These are phyloP conservation scores for Tuber calosporum DNA, from an alignment of 495 filamentous ascomycete genomes.

Conservation along the genomic window DNA sequence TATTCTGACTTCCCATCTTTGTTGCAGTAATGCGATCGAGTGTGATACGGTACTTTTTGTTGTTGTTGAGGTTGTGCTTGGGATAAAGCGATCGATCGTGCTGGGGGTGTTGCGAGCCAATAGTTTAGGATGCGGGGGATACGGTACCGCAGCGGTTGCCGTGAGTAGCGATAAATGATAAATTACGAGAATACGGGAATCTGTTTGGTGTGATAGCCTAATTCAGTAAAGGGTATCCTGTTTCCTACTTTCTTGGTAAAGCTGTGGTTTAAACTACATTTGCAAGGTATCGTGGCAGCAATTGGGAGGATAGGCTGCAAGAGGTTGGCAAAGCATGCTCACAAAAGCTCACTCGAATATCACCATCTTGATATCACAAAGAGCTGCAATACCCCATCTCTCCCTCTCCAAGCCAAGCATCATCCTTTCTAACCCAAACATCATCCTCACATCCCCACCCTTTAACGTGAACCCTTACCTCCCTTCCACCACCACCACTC, in stretches of 20 bases:
- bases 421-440: slow-evolving; percentile 25
- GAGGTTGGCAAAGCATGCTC: not conserved
- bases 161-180: not conserved
- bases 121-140: not conserved
- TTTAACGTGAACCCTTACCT: slow-evolving; percentile 26
- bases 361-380: not conserved
- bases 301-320: not conserved
- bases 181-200: not conserved
- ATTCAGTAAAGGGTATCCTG: not conserved
- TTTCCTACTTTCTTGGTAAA: not conserved
- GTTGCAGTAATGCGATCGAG: not conserved
- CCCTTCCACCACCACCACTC: not conserved
- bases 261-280: not conserved
- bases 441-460: slow-evolving; percentile 38
- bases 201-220: not conserved
- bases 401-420: not conserved
- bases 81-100: not conserved
- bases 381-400: not conserved
- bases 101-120: not conserved
- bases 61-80: not conserved
- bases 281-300: not conserved
- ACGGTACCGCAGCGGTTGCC: not conserved
- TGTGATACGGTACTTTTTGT: not conserved
- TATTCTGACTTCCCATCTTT: not conserved
- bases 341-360: not conserved